Conservation (phyloP, 805 yeast species). For the Candida sakaeoensis region DNA sequence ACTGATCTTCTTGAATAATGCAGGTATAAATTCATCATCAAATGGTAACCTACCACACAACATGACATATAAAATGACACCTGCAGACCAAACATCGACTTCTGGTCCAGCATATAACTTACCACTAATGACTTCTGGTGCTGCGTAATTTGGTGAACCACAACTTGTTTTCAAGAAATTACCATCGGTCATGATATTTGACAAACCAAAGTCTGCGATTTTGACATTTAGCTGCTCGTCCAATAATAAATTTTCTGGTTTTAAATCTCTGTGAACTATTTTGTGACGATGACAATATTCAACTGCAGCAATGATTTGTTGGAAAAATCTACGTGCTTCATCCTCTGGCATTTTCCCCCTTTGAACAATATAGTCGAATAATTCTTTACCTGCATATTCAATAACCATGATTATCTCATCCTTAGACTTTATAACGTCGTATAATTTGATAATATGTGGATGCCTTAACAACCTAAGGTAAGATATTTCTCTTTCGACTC, state of each 20-base stretch:
- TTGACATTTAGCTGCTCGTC: conserved; percentile 91
- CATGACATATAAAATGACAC: conserved; percentile 93
- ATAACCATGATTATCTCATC: conserved; percentile 97
- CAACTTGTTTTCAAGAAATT: conserved; percentile 91
- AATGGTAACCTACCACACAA: conserved; percentile 92
- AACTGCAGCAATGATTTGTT: conserved; percentile 93
- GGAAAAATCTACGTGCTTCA: conserved; percentile 91
- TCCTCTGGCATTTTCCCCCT: conserved; percentile 88
- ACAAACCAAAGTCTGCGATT: conserved; percentile 93
- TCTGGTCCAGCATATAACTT: conserved; percentile 96
- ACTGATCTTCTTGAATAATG: conserved; percentile 84
- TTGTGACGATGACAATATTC: conserved; percentile 96
- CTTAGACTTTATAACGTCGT: conserved; percentile 91
- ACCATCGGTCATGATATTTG: conserved; percentile 97
- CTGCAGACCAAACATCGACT: conserved; percentile 97
- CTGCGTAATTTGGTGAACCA: conserved; percentile 96
- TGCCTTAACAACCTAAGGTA: conserved; percentile 85
- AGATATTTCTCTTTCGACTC: conserved; percentile 91
- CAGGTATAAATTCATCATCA: conserved; percentile 95
- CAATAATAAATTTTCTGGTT: conserved; percentile 87
- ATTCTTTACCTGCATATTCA: conserved; percentile 94
- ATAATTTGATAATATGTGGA: conserved; percentile 92
- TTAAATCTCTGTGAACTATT: conserved; percentile 93
- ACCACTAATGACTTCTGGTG: conserved; percentile 95
- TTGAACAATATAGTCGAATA: conserved; percentile 93